phyloP scores from a whole-genome alignment of 345 rosid species.

The Carallia pectinifolia region DNA sequence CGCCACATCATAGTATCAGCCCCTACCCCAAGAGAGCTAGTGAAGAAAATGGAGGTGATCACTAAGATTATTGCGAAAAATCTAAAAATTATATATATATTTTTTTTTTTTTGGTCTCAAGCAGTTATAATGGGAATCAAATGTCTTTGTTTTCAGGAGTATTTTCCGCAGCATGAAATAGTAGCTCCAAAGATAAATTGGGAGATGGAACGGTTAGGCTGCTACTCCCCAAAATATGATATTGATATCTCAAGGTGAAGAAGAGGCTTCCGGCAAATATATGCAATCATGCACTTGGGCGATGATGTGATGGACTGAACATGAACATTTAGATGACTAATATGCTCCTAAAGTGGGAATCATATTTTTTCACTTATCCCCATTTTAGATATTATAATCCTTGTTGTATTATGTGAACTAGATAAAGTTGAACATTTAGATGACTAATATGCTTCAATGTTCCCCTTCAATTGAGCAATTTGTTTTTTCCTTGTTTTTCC shows the following conservation, averaged over 20 bases:
- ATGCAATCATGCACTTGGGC: neutral
- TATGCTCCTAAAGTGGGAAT: conserved; percentile 14
- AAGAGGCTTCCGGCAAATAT: neutral
- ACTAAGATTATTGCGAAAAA: no score
- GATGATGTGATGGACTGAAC: neutral
- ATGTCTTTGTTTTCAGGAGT: conserved; percentile 43
- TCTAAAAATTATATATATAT: neutral
- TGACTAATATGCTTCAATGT: no score
- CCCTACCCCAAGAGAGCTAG: conserved; percentile 27
- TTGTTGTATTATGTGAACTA: neutral
- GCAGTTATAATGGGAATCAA: neutral
- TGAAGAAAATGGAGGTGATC: conserved; percentile 37
- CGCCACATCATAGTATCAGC: conserved; percentile 33
- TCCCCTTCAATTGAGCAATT: neutral
- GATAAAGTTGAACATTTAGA: neutral
- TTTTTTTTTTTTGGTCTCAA: neutral
- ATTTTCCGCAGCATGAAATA: conserved; percentile 66
- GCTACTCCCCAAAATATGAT: conserved; percentile 38
- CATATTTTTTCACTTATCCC: neutral
- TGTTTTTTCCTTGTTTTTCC: neutral
- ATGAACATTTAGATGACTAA: conserved; percentile 22
- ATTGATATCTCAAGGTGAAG: conserved; percentile 51
- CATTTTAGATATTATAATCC: neutral
- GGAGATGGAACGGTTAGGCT: conserved; percentile 59
- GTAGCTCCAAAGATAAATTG: conserved; percentile 73